Conservation (phyloP, 2,329 filamentous ascomycete species). For the Aspergillus sp. region DNA sequence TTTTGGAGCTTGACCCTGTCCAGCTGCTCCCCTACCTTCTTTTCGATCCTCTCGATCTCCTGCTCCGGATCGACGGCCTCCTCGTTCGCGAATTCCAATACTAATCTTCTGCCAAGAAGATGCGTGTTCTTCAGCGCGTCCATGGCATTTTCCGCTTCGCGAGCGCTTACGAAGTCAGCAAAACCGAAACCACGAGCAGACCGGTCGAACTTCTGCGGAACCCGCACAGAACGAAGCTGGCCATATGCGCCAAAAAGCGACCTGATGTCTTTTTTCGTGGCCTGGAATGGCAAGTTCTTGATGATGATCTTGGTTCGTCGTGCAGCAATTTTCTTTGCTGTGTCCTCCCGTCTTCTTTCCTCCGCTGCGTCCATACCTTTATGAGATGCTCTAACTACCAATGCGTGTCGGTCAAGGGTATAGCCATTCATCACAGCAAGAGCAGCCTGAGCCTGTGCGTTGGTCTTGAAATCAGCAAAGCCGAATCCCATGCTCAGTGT, state of each 20-base stretch:
- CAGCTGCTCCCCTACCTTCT: constrained; percentile 87
- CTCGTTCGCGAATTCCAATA: constrained; percentile 86
- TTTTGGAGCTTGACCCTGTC: constrained; percentile 89
- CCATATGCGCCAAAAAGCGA: constrained; percentile 86
- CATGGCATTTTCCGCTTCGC: constrained; percentile 88
- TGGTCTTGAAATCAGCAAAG: constrained; percentile 83
- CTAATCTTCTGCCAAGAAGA: constrained; percentile 82
- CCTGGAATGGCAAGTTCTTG: constrained; percentile 97
- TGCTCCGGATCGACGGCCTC: constrained; percentile 90
- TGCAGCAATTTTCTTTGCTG: constrained; percentile 73
- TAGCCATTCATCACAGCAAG: constrained; percentile 84
- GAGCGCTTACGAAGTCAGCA: constrained; percentile 88
- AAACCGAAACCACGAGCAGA: constrained; percentile 92
- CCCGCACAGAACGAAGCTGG: constrained; percentile 84
- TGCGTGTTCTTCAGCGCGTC: constrained; percentile 90
- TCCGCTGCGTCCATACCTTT: constrained; percentile 84
- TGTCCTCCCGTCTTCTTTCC: constrained; percentile 78
- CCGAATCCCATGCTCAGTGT: constrained; percentile 96
- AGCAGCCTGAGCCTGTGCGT: constrained; percentile 75
- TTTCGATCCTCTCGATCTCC: constrained; percentile 95
- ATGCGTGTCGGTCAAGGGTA: constrained; percentile 80
- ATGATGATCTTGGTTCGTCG: constrained; percentile 90
- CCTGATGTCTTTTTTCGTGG: constrained; percentile 87
- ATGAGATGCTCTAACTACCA: constrained; percentile 84
- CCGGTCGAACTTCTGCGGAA: constrained; percentile 93